phyloP scores from a whole-genome alignment of 352 stramenopile species.

The Sclerospora graminicola region DNA sequence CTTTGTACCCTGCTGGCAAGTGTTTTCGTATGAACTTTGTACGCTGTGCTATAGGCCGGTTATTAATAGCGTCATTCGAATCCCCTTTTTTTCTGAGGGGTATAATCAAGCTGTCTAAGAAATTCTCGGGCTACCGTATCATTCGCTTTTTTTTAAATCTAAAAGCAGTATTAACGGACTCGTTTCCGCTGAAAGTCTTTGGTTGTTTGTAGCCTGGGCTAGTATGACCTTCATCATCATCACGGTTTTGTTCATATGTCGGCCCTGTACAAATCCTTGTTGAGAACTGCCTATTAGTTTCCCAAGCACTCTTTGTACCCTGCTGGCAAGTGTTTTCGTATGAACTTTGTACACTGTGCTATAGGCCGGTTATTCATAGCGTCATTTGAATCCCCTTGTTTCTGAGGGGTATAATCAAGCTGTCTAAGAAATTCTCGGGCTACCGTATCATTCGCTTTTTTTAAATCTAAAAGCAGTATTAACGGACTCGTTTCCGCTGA shows the following conservation, averaged over 20 bases:
- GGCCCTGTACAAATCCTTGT: not conserved
- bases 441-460: not conserved
- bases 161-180: not conserved
- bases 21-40: not conserved
- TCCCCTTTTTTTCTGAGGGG: not conserved
- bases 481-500: not conserved
- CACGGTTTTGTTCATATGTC: not conserved
- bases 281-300: not conserved
- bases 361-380: no score
- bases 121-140: not conserved
- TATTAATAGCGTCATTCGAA: not conserved
- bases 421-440: not conserved
- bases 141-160: not conserved
- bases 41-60: not conserved
- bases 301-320: not conserved
- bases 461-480: not conserved
- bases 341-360: not conserved
- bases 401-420: not conserved
- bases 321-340: not conserved
- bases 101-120: no score
- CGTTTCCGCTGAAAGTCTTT: not conserved
- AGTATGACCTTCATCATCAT: not conserved
- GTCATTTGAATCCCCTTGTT: not conserved
- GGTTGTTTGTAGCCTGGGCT: not conserved
- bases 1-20: not conserved